phyloP scores from a whole-genome alignment of 805 yeast species.

The Candida oleophila region DNA sequence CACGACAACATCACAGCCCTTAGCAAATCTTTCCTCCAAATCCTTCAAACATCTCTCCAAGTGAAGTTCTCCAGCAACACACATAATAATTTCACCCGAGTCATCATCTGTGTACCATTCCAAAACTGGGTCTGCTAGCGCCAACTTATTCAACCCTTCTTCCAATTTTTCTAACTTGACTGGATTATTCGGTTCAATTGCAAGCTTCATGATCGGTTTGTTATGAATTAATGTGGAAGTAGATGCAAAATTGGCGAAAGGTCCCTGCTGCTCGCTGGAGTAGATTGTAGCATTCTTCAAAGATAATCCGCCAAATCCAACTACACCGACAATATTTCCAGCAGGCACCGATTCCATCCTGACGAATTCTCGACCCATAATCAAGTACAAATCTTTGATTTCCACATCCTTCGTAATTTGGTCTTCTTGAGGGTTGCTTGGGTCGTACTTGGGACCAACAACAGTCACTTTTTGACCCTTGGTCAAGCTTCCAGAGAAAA shows the following conservation, averaged over 20 bases:
- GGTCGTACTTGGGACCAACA: conserved; percentile 82
- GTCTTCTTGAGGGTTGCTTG: conserved; percentile 40
- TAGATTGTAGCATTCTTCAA: conserved; percentile 84
- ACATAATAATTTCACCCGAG: conserved; percentile 88
- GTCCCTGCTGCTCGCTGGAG: conserved; percentile 68
- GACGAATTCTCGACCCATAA: conserved; percentile 91
- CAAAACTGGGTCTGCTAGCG: conserved; percentile 93
- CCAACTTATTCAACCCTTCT: conserved; percentile 71
- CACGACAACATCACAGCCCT: conserved; percentile 74
- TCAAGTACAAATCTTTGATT: conserved; percentile 67
- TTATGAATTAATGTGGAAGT: conserved; percentile 51
- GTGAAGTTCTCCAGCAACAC: conserved; percentile 96
- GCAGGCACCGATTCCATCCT: conserved; percentile 82
- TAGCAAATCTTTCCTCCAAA: conserved; percentile 83
- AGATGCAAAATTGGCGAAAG: conserved; percentile 61
- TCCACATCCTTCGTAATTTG: conserved; percentile 57
- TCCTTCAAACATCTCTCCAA: conserved; percentile 93
- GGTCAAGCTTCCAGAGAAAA: conserved; percentile 79
- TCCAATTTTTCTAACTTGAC: conserved; percentile 73
- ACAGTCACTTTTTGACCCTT: conserved; percentile 76
- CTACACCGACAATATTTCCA: conserved; percentile 92
- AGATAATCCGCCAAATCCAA: conserved; percentile 80
- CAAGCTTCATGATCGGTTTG: conserved; percentile 93
- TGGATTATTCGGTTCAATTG: conserved; percentile 92
- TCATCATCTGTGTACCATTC: conserved; percentile 78